Conservation (phyloP, 2,329 filamentous ascomycete genomes). For the Aspergillus sergii region DNA sequence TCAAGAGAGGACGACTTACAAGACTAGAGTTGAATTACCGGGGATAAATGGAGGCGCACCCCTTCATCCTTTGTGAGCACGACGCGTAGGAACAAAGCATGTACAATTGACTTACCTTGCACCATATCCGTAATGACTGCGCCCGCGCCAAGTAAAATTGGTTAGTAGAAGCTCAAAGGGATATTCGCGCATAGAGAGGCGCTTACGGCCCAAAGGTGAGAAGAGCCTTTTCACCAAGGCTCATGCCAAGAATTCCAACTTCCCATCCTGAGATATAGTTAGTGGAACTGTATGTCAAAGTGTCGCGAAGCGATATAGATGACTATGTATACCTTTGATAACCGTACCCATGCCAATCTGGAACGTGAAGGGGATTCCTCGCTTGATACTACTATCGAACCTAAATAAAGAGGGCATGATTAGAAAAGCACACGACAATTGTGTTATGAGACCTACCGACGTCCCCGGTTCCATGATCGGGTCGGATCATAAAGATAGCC, state of each 20-base stretch:
- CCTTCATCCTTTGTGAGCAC: conserved; percentile 6
- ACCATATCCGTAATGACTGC: conserved; percentile 22
- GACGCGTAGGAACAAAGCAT: not conserved
- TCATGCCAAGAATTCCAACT: conserved; percentile 21
- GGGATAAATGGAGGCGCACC: conserved; percentile 24
- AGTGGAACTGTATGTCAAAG: not conserved
- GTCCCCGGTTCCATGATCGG: conserved; percentile 20
- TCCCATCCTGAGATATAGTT: conserved; percentile 19
- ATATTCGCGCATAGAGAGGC: not conserved
- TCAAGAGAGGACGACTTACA: conserved; percentile 11
- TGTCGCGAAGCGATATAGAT: not conserved
- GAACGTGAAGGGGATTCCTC: conserved; percentile 21
- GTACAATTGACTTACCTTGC: conserved; percentile 8
- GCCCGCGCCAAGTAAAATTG: not conserved
- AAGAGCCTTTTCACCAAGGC: conserved; percentile 21
- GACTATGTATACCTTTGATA: conserved; percentile 15
- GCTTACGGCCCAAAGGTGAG: conserved; percentile 24
- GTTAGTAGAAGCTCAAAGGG: too few relatives aligned
- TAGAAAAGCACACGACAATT: not conserved
- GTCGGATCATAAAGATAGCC: conserved; percentile 25
- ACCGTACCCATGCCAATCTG: conserved; percentile 21
- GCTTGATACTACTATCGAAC: conserved; percentile 25
- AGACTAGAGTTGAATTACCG: conserved; percentile 22
- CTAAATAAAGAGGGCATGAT: not conserved
- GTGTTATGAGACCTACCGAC: conserved; percentile 12